phyloP scores from a whole-genome alignment of 331 rosid genomes.

The Acacia pycnantha region DNA sequence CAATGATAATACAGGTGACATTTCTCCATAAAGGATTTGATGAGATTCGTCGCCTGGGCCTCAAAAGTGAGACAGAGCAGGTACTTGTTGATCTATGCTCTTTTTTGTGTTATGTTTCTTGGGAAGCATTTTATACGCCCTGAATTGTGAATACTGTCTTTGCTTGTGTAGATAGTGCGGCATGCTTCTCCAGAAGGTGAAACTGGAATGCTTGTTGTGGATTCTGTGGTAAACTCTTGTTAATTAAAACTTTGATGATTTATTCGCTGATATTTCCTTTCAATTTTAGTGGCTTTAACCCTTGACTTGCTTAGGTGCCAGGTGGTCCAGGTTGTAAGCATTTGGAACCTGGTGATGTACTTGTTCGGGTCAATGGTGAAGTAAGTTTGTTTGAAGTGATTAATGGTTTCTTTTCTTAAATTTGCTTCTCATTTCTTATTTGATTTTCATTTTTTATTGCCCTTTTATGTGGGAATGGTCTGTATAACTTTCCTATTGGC shows the following conservation, averaged over 20 bases:
- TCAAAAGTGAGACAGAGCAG: slow-evolving; percentile 89
- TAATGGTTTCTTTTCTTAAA: neutral
- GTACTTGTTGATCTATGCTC: slow-evolving; percentile 44
- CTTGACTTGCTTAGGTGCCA: slow-evolving; percentile 74
- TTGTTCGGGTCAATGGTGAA: slow-evolving; percentile 89
- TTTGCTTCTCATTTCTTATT: slow-evolving; percentile 6
- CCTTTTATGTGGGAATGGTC: slow-evolving; percentile 7
- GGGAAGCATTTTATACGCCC: slow-evolving; percentile 20
- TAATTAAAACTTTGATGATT: slow-evolving; percentile 16
- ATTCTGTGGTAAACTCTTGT: slow-evolving; percentile 73
- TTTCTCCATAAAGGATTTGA: slow-evolving; percentile 97
- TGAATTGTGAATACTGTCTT: slow-evolving; percentile 26
- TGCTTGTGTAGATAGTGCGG: slow-evolving; percentile 68
- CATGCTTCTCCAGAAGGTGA: slow-evolving; percentile 76
- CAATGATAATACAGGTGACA: slow-evolving; percentile 58
- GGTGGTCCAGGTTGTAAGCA: slow-evolving; percentile 85
- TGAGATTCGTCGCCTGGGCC: slow-evolving; percentile 95
- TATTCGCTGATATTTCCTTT: neutral
- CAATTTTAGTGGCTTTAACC: slow-evolving; percentile 26
- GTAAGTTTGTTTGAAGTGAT: slow-evolving; percentile 48
- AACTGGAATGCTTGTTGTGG: slow-evolving; percentile 99
- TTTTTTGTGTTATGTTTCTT: neutral
- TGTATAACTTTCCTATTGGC: neutral
- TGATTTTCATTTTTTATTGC: slow-evolving; percentile 12
- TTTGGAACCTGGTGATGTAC: slow-evolving; percentile 96